Evolutionary conservation across 2,329 filamentous ascomycete species (phyloP).

Genomic region (Calonectria multiphialidica): DNA sequence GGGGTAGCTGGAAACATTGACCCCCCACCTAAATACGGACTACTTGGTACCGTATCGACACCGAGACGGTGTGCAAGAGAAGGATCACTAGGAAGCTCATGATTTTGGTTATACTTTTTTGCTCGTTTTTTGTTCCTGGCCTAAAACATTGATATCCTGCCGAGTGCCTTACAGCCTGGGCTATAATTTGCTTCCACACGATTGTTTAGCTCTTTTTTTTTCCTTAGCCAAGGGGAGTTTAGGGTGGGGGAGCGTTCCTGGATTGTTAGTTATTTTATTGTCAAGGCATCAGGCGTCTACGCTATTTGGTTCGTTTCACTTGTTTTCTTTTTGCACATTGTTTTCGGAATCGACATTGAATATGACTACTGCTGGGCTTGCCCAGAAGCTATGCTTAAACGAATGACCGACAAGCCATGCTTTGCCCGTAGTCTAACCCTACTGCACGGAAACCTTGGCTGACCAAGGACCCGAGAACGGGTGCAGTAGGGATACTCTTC

Average conservation of each 20-base stretch:
- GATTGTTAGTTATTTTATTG: background rate
- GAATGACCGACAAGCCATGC: conserved; percentile 48
- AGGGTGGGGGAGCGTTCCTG: background rate
- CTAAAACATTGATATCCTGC: conserved; percentile 33
- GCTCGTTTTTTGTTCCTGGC: background rate
- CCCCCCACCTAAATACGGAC: background rate
- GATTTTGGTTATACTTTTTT: conserved; percentile 3
- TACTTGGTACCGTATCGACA: background rate
- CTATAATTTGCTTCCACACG: background rate
- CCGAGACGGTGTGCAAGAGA: background rate
- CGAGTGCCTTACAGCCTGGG: background rate
- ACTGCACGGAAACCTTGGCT: conserved; percentile 37
- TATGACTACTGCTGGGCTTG: conserved; percentile 51
- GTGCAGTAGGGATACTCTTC: conserved; percentile 42
- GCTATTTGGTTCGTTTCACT: conserved; percentile 4
- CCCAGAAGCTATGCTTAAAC: conserved; percentile 44
- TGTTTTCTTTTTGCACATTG: background rate
- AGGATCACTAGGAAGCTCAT: background rate
- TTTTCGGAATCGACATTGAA: conserved; percentile 43
- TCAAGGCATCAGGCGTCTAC: background rate
- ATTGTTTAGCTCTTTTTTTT: background rate
- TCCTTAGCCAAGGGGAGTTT: background rate
- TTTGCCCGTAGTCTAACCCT: conserved; percentile 48
- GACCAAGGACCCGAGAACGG: conserved; percentile 31
- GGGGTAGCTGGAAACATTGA: background rate